A percentile compares a stretch with the other conserved stretches of the same genome.
These are phyloP conservation scores for Tillandsia leiboldiana DNA, from an alignment of 176 grass and related monocot genomes.

Conservation along the genomic window DNA sequence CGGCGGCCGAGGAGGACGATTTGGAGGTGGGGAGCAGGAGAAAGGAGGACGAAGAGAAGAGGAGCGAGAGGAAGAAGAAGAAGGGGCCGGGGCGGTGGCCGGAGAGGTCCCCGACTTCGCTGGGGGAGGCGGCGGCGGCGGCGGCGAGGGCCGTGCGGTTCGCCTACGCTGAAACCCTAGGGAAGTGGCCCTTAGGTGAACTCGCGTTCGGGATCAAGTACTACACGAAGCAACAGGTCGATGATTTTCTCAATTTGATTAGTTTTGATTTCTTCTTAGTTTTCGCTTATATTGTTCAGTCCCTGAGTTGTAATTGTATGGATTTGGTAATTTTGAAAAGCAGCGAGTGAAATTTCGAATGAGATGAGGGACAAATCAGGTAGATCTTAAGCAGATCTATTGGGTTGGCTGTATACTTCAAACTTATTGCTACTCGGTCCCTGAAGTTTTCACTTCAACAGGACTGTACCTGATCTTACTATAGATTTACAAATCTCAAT, in stretches of 20 bases:
- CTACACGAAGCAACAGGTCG: slow-evolving; percentile 74
- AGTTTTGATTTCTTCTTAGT: background rate
- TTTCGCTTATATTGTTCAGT: too few species aligned
- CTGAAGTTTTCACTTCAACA: too few species aligned
- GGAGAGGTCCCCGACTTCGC: slow-evolving; percentile 39
- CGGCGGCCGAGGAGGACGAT: slow-evolving; percentile 1
- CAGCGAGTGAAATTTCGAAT: too few species aligned
- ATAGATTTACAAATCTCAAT: too few species aligned
- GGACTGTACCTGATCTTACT: too few species aligned
- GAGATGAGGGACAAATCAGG: too few species aligned
- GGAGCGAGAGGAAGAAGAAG: background rate
- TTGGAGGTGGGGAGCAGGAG: slow-evolving; percentile 17
- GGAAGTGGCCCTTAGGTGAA: slow-evolving; percentile 78
- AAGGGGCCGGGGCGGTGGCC: slow-evolving; percentile 28
- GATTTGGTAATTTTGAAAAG: too few species aligned
- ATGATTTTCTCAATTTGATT: background rate
- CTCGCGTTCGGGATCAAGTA: slow-evolving; percentile 81
- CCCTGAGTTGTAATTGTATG: too few species aligned
- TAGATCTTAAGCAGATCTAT: too few species aligned
- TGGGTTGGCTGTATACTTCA: too few species aligned
- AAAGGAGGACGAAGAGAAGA: slow-evolving; percentile 14
- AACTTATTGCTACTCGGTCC: too few species aligned
- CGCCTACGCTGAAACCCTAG: slow-evolving; percentile 69
- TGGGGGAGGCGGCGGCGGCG: slow-evolving; percentile 27
- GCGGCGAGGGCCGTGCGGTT: slow-evolving; percentile 40